phyloP scores from a whole-genome alignment of 257 asterid genomes.

The Nicotiana benthamiana region DNA sequence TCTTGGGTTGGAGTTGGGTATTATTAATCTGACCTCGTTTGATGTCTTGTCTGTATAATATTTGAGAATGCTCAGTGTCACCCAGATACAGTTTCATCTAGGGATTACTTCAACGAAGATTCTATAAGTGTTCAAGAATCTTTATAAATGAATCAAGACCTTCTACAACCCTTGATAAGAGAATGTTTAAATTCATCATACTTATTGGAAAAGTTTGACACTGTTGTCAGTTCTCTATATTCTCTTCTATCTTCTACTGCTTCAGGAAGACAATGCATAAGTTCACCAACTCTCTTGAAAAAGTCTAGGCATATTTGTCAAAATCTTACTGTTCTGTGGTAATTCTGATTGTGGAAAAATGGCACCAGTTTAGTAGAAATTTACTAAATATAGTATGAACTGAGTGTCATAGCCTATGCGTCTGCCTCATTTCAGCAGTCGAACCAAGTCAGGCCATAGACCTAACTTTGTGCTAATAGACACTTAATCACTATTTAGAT shows the following conservation, averaged over 20 bases:
- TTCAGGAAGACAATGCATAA: background rate
- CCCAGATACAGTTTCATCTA: background rate
- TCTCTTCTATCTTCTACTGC: background rate
- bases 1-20: background rate
- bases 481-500: background rate
- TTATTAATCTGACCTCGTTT: background rate
- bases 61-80: background rate
- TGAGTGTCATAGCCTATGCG: background rate
- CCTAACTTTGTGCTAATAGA: background rate
- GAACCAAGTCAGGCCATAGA: background rate
- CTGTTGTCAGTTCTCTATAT: background rate
- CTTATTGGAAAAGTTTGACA: background rate
- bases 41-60: background rate
- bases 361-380: background rate
- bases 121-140: background rate
- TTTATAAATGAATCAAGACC: background rate
- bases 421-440: background rate
- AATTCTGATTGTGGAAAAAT: background rate
- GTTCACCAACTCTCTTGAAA: background rate
- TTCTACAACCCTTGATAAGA: background rate
- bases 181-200: background rate
- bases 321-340: background rate
- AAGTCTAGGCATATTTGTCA: background rate
- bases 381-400: background rate
- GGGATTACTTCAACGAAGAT: background rate